Evolutionary conservation across 306 rosid species (phyloP).

Genomic region (Lablab purpureus): DNA sequence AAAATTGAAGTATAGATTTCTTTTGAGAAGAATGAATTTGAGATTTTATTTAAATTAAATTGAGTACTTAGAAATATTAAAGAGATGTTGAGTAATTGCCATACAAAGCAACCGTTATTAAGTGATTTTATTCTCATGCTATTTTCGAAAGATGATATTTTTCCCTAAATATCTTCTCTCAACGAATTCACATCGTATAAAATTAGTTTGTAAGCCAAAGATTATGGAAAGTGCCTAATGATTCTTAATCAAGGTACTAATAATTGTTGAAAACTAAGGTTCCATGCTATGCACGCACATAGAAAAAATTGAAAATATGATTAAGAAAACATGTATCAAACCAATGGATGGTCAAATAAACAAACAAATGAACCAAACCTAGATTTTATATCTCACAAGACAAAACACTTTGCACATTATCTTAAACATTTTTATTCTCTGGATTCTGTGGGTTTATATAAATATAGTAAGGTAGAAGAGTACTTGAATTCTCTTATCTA

Average conservation of each 20-base stretch:
- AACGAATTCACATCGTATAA: too few species aligned
- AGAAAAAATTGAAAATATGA: neutral
- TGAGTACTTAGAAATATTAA: too few species aligned
- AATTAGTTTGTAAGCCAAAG: too few species aligned
- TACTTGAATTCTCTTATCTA: neutral
- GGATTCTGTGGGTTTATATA: neutral
- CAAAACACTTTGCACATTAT: neutral
- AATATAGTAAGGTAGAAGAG: neutral
- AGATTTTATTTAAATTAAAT: too few species aligned
- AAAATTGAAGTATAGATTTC: too few species aligned
- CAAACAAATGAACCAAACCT: neutral
- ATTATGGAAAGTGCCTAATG: neutral
- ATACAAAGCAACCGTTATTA: too few species aligned
- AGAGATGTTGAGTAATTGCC: too few species aligned
- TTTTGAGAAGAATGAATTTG: too few species aligned
- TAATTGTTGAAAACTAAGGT: neutral
- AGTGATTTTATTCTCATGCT: too few species aligned
- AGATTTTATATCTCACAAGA: neutral
- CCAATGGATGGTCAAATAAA: neutral
- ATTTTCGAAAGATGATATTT: too few species aligned
- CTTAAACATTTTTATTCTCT: neutral
- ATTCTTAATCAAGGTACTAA: neutral
- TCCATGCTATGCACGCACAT: neutral
- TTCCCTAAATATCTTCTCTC: too few species aligned
- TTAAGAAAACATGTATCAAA: neutral